phyloP scores from a whole-genome alignment of 2,329 filamentous ascomycete genomes.

The Alternaria sp. region DNA sequence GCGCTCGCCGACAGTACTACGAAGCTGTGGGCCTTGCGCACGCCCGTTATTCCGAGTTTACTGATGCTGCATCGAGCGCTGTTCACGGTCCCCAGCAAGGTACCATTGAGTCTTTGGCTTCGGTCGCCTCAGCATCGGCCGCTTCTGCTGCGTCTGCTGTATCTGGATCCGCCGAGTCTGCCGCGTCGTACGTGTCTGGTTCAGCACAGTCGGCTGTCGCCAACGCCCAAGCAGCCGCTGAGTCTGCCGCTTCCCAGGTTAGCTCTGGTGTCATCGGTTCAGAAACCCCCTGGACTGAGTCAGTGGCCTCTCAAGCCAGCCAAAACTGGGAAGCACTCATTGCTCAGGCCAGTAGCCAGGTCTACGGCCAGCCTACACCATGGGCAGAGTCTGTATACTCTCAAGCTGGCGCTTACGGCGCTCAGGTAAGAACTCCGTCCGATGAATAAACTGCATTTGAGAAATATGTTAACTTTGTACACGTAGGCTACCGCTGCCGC shows the following conservation, averaged over 20 bases:
- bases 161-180: constrained; percentile 57
- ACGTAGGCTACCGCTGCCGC: constrained; percentile 63
- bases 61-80: constrained; percentile 73
- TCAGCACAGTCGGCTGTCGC: constrained; percentile 51
- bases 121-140: constrained; percentile 49
- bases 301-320: constrained; percentile 62
- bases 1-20: constrained; percentile 74
- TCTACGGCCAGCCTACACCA: constrained; percentile 70
- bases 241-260: constrained; percentile 53
- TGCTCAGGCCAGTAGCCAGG: constrained; percentile 69
- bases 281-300: constrained; percentile 60
- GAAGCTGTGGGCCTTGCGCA: constrained; percentile 80
- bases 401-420: constrained; percentile 64
- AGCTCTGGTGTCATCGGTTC: constrained; percentile 55
- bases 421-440: constrained; percentile 47
- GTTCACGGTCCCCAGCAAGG: constrained; percentile 60
- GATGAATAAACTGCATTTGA: background rate
- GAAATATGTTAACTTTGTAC: background rate
- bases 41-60: constrained; percentile 77
- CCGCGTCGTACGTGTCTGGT: constrained; percentile 50
- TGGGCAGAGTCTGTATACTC: constrained; percentile 56
- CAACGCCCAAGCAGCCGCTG: constrained; percentile 57
- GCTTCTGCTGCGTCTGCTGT: constrained; percentile 52
- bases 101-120: constrained; percentile 42
- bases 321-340: constrained; percentile 70